Evolutionary conservation across 176 grass and related monocot genomes (phyloP).

Genomic region (Eragrostis curvula): DNA sequence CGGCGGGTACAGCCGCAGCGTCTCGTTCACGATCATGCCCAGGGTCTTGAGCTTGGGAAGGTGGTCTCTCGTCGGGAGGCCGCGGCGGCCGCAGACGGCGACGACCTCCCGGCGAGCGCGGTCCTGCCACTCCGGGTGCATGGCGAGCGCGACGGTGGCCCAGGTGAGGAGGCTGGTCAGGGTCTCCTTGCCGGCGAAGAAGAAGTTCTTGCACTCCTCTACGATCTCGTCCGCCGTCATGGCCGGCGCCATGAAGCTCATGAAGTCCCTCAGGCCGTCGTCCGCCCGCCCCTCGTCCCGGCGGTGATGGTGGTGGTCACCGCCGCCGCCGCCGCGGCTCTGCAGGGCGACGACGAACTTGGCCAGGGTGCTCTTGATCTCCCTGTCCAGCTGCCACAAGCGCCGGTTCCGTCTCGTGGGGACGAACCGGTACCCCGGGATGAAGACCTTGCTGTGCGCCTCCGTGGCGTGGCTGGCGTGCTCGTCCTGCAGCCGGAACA

Average conservation of each 20-base stretch:
- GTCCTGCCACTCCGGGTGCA: slow-evolving; percentile 97
- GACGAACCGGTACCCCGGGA: slow-evolving; percentile 92
- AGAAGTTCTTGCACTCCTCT: slow-evolving; percentile 93
- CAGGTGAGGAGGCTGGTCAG: slow-evolving; percentile 79
- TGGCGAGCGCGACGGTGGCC: slow-evolving; percentile 87
- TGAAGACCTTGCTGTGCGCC: slow-evolving; percentile 88
- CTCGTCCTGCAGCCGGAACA: slow-evolving; percentile 81
- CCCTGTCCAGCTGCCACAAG: slow-evolving; percentile 76
- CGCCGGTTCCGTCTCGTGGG: slow-evolving; percentile 67
- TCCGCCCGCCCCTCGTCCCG: neutral
- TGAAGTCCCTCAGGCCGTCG: slow-evolving; percentile 54
- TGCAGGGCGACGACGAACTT: slow-evolving; percentile 53
- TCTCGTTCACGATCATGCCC: slow-evolving; percentile 86
- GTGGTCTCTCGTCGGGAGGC: slow-evolving; percentile 70
- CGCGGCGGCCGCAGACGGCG: slow-evolving; percentile 60
- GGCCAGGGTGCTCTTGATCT: slow-evolving; percentile 66
- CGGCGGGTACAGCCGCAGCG: slow-evolving; percentile 87
- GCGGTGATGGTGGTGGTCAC: neutral
- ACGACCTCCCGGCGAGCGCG: slow-evolving; percentile 78
- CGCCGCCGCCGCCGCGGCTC: neutral
- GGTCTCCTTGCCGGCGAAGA: slow-evolving; percentile 94
- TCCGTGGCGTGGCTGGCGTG: slow-evolving; percentile 76
- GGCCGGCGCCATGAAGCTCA: slow-evolving; percentile 72
- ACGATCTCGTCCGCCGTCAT: slow-evolving; percentile 61
- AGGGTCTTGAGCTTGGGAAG: slow-evolving; percentile 78